Base-by-base conservation (phyloP, 805 yeast genomes). In the Candida patagonica region DNA sequence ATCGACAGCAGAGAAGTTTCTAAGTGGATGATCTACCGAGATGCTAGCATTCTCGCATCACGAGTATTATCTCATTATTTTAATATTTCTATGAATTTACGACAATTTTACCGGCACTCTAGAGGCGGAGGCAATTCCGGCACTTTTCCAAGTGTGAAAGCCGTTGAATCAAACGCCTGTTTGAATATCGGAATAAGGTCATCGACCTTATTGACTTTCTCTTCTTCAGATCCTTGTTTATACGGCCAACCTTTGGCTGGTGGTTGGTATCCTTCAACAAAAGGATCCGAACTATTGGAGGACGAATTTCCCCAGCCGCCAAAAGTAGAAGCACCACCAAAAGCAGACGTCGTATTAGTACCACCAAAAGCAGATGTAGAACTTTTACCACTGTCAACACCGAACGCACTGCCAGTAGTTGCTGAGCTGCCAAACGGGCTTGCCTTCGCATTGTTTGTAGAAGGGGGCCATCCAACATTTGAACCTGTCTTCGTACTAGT, bases 151-250 rank as follows among this genome's bases (percentile, higher is more conserved):
- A 56, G 46, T 2, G 42, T 38, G 43, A 60, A 60, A 12, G n/a
- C 24, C 5, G 44, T 38, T 9, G 53, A 50, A 21, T 47, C 44
- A 54, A 82, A 85, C 17, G 70, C 68, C 5, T 59, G 63, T 7
- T 63, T 35, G 0, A 76, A 65, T 2, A 52, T 60, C 4, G 68
- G 70, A 35, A 71, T 60, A 2, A 77, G 48, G 3, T 70, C 73
- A 0, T 60, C 63, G 4, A 59, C 50, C 2, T 49, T 50, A 0
- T 56, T 46, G 7, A 48, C 59, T 42, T 42, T 60, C 4, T 54
- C 56, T 30, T 60, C 56, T 4, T 54, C 51, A 2, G 45, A 47
- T 25, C 66, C 67, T 48, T 69, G 74, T 10, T 42, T 40, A 31
- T 58, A 54, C 5, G 50, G 30, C 27, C 17, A 29, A 39, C 35